Evolutionary conservation across 2,329 filamentous ascomycete species (phyloP).

Genomic region (Coleophoma crateriformis): DNA sequence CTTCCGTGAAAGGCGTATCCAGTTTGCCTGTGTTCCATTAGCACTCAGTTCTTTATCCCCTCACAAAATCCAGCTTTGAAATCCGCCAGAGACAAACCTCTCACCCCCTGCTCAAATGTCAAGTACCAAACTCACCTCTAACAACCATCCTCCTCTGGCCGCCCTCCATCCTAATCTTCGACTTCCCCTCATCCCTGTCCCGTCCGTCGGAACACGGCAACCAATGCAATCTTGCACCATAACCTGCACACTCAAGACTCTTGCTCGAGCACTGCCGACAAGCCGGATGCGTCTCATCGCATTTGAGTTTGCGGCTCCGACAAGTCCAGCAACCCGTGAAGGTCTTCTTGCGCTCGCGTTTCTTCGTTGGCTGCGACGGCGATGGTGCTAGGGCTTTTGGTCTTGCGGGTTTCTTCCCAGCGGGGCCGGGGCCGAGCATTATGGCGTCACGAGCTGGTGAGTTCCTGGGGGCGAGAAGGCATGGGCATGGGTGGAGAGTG

Average conservation of each 20-base stretch:
- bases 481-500: too few relatives aligned
- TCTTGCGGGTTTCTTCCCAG: too few relatives aligned
- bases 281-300: constrained; percentile 15
- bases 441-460: too few relatives aligned
- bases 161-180: background rate
- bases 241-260: constrained; percentile 17
- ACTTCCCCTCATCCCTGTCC: background rate
- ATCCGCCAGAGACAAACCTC: too few relatives aligned
- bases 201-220: background rate
- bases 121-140: background rate
- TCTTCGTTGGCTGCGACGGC: constrained; percentile 35
- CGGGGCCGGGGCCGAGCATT: too few relatives aligned
- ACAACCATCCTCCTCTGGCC: background rate
- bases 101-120: background rate
- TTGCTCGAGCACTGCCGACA: constrained; percentile 27
- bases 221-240: constrained; percentile 1
- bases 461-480: too few relatives aligned
- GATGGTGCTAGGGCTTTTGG: background rate
- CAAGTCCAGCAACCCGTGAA: constrained; percentile 31
- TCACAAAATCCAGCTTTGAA: too few relatives aligned
- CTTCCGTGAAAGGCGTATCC: background rate
- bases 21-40: background rate
- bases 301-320: constrained; percentile 5
- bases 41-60: too few relatives aligned
- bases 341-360: constrained; percentile 42